Conservation (phyloP, 257 asterid genomes). For the Salvia hispanica region DNA sequence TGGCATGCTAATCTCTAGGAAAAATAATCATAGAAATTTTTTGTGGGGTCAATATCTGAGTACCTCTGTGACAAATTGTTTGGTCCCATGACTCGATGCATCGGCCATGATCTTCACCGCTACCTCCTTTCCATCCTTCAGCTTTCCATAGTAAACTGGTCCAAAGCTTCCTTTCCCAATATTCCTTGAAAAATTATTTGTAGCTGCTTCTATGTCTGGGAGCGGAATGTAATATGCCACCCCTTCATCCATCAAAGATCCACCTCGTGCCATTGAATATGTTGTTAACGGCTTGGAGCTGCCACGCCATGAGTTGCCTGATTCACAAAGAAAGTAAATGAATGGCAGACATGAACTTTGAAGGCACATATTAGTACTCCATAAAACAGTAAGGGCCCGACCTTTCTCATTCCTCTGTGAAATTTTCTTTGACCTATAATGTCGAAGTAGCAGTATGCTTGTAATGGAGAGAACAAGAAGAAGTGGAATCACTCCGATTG, state of each 20-base stretch:
- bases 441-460: constrained; percentile 54
- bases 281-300: constrained; percentile 54
- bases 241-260: constrained; percentile 83
- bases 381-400: constrained; percentile 24
- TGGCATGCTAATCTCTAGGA: background rate
- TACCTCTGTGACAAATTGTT: constrained; percentile 94
- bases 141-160: constrained; percentile 87
- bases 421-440: constrained; percentile 44
- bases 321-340: constrained; percentile 10
- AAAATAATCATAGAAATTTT: background rate
- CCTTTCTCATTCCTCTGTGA: constrained; percentile 51
- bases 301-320: constrained; percentile 63
- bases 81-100: constrained; percentile 87
- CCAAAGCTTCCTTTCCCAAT: constrained; percentile 98
- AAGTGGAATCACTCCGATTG: constrained; percentile 58
- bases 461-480: constrained; percentile 59
- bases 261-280: constrained; percentile 64
- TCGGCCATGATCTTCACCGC: constrained; percentile 98
- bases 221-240: constrained; percentile 82
- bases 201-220: constrained; percentile 78
- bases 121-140: constrained; percentile 87
- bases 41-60: background rate
- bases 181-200: constrained; percentile 60
- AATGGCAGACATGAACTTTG: constrained; percentile 13
- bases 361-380: background rate